Percentiles rank a stretch among this genome's conserved stretches.
Evolutionary conservation across 306 rosid species (phyloP).

Genomic region (Cicer cuneatum): DNA sequence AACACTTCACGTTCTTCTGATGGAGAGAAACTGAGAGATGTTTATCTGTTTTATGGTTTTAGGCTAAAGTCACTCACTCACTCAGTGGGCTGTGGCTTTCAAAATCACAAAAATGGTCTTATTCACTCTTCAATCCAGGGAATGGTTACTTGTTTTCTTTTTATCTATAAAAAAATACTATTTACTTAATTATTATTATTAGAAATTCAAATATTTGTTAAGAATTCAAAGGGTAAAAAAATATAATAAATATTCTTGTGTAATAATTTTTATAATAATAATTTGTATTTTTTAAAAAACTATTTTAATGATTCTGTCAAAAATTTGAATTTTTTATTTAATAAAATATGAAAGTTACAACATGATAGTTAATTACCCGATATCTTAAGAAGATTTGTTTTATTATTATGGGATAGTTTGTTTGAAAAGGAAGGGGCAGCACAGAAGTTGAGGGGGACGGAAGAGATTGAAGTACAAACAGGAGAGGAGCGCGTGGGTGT

Average conservation of each 20-base stretch:
- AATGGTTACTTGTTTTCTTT: neutral
- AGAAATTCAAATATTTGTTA: too few species aligned
- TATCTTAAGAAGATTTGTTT: too few species aligned
- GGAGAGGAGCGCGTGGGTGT: constrained; percentile 23
- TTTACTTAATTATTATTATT: neutral
- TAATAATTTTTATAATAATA: too few species aligned
- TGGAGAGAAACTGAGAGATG: constrained; percentile 16
- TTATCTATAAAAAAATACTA: neutral
- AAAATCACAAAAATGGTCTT: constrained; percentile 36
- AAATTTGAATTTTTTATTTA: too few species aligned
- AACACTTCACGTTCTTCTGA: neutral
- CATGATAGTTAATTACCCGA: too few species aligned
- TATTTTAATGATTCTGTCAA: too few species aligned
- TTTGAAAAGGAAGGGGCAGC: constrained; percentile 3
- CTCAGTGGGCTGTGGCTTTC: neutral
- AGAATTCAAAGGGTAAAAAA: too few species aligned
- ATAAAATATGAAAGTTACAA: too few species aligned
- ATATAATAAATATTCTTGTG: too few species aligned
- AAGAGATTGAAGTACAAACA: neutral
- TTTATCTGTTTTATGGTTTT: constrained; percentile 44
- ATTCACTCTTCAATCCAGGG: constrained; percentile 2
- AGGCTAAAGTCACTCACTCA: constrained; percentile 3
- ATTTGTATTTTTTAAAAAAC: too few species aligned
- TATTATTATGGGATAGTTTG: neutral
- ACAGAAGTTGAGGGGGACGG: neutral